A percentile compares a stretch with the other conserved stretches of the same genome.
phyloP scores from a whole-genome alignment of 176 grass and related monocot species.

The Oryza longistaminata region DNA sequence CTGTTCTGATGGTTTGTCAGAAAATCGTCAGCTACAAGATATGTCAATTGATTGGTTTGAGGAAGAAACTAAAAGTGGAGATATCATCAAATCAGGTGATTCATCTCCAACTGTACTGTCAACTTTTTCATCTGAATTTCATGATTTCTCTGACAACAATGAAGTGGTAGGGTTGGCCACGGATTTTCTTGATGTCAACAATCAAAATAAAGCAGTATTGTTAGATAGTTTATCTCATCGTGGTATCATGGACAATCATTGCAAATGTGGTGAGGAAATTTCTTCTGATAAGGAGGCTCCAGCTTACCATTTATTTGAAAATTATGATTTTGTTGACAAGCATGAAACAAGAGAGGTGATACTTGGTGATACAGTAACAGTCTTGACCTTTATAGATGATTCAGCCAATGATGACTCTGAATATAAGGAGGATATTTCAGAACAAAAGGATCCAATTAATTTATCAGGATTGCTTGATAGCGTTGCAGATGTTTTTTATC shows the following conservation, averaged over 20 bases:
- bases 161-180: background rate
- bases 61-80: background rate
- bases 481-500: background rate
- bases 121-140: background rate
- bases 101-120: background rate
- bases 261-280: background rate
- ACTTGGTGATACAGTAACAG: background rate
- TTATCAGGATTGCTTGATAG: background rate
- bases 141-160: conserved; percentile 4
- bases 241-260: background rate
- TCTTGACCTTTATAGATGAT: background rate
- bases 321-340: conserved; percentile 28
- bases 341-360: conserved; percentile 9
- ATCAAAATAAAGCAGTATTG: background rate
- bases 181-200: background rate
- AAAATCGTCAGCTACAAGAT: background rate
- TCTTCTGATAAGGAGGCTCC: background rate
- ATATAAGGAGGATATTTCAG: background rate
- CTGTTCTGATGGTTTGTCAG: background rate
- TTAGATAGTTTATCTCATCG: background rate
- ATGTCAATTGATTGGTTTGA: background rate
- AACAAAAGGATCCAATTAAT: background rate
- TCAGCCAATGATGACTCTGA: background rate
- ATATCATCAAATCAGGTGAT: background rate
- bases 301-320: background rate